These are phyloP conservation scores for Astrocystis sublimbata DNA, from an alignment of 495 filamentous ascomycete species.

Conservation along the genomic window DNA sequence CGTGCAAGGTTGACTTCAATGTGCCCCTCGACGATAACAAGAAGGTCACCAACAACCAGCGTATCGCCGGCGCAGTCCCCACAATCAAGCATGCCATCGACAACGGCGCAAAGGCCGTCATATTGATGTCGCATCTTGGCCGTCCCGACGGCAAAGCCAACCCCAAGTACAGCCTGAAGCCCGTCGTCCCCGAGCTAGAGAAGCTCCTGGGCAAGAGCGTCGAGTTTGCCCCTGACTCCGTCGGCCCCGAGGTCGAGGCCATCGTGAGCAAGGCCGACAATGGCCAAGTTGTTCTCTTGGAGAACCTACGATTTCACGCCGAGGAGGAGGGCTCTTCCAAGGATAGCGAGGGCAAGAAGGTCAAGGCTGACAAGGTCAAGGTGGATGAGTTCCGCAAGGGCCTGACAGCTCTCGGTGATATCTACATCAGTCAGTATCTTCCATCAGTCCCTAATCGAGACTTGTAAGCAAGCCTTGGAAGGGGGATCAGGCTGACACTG, in stretches of 20 bases:
- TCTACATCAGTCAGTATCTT: slow-evolving; percentile 87
- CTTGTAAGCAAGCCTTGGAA: not conserved
- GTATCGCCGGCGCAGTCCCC: slow-evolving; percentile 94
- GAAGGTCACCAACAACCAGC: slow-evolving; percentile 97
- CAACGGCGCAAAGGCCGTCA: slow-evolving; percentile 88
- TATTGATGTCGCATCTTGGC: slow-evolving; percentile 98
- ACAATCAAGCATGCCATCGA: slow-evolving; percentile 98
- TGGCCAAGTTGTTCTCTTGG: slow-evolving; percentile 86
- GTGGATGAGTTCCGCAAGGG: slow-evolving; percentile 94
- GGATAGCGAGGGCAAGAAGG: slow-evolving; percentile 91
- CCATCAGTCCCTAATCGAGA: not conserved
- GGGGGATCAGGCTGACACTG: not conserved
- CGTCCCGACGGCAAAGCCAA: slow-evolving; percentile 88
- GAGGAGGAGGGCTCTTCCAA: slow-evolving; percentile 97
- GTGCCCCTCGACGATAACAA: slow-evolving; percentile 88
- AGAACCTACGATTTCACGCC: slow-evolving; percentile 96
- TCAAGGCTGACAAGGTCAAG: slow-evolving; percentile 91
- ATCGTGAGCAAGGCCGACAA: slow-evolving; percentile 79
- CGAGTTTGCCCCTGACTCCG: slow-evolving; percentile 86
- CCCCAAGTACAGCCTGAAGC: slow-evolving; percentile 91
- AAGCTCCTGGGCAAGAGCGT: slow-evolving; percentile 82
- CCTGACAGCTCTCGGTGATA: slow-evolving; percentile 89
- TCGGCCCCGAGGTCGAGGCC: slow-evolving; percentile 86
- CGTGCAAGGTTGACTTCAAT: slow-evolving; percentile 95
- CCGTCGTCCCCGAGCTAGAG: slow-evolving; percentile 88